phyloP scores from a whole-genome alignment of 352 stramenopile genomes.

The Thraustochytrium striatum region DNA sequence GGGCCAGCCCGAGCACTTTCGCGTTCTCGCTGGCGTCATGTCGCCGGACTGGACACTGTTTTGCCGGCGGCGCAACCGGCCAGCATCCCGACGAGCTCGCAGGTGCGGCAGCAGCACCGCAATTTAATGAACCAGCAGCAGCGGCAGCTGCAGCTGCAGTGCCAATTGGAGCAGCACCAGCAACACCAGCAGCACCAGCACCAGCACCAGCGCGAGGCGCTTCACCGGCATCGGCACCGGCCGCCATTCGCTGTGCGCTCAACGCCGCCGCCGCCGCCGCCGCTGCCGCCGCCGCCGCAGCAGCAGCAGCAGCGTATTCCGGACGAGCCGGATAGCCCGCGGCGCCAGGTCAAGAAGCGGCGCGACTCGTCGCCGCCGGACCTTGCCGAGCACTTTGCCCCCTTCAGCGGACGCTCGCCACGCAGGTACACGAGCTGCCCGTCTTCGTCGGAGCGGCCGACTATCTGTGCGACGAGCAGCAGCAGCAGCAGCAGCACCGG shows the following conservation, averaged over 20 bases:
- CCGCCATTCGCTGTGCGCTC: not conserved
- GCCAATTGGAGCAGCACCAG: too few relatives aligned
- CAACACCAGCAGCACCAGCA: too few relatives aligned
- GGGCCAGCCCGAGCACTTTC: slow-evolving; percentile 10
- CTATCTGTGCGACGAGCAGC: not conserved
- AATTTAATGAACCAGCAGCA: not conserved
- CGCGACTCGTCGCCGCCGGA: not conserved
- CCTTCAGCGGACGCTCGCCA: not conserved
- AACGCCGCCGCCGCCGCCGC: not conserved
- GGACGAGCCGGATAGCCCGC: too few relatives aligned
- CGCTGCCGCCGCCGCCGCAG: too few relatives aligned
- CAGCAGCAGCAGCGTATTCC: too few relatives aligned
- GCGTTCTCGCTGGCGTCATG: slow-evolving; percentile 9
- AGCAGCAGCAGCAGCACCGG: not conserved
- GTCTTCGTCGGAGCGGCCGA: too few relatives aligned
- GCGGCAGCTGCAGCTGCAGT: not conserved
- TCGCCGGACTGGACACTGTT: slow-evolving; percentile 41
- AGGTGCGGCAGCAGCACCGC: not conserved
- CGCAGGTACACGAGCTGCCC: not conserved
- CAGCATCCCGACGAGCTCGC: not conserved
- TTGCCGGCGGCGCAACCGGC: slow-evolving; percentile 26
- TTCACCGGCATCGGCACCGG: too few relatives aligned
- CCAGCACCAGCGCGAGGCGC: too few relatives aligned
- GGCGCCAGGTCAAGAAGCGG: slow-evolving; percentile 32
- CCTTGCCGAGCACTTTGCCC: not conserved